Evolutionary conservation across 441 rosid genomes (phyloP).

Genomic region (Biscutella laevigata): DNA sequence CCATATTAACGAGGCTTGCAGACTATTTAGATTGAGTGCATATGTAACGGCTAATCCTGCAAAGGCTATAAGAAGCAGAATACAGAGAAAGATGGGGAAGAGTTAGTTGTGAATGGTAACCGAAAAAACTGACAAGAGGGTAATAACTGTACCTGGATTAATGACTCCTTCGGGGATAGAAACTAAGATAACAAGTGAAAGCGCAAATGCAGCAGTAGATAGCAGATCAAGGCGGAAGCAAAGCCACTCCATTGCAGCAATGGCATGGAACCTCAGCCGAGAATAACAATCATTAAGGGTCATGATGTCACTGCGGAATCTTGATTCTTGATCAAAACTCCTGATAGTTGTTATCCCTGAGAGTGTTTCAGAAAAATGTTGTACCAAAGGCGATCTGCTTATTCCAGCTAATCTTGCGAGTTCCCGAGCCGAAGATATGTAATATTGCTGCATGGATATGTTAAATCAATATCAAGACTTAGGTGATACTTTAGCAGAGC

Average conservation of each 20-base stretch:
- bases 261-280: conserved; percentile 54
- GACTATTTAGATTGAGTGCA: conserved; percentile 59
- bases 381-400: conserved; percentile 72
- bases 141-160: conserved; percentile 47
- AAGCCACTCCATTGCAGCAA: conserved; percentile 83
- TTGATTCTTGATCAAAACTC: conserved; percentile 62
- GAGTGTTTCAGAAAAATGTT: conserved; percentile 76
- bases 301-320: conserved; percentile 57
- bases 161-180: conserved; percentile 55
- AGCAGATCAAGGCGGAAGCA: conserved; percentile 71
- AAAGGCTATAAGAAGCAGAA: conserved; percentile 34
- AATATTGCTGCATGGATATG: conserved; percentile 57
- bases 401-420: conserved; percentile 70
- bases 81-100: neutral
- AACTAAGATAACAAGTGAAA: conserved; percentile 58
- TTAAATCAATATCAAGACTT: conserved; percentile 7
- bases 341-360: conserved; percentile 75
- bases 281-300: conserved; percentile 54
- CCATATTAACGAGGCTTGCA: conserved; percentile 62
- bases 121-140: neutral
- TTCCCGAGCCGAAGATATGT: conserved; percentile 75
- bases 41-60: conserved; percentile 84
- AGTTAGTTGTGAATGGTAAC: neutral
- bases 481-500: neutral
- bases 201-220: conserved; percentile 57